Conservation (phyloP, 2,329 filamentous ascomycete genomes). For the Zymoseptoria tritici region DNA sequence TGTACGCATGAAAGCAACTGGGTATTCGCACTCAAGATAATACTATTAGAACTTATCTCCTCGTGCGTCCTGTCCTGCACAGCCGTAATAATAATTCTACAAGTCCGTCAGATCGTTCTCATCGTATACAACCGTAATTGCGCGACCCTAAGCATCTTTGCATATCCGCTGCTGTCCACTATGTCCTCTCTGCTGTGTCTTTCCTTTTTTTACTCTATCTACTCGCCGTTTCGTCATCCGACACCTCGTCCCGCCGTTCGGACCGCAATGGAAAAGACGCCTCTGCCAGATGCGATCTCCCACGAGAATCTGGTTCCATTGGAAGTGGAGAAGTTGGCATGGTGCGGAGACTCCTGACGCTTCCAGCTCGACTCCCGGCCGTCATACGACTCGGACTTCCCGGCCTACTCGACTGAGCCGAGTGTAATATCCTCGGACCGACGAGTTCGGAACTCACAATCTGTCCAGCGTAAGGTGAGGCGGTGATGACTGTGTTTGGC, state of each 20-base stretch:
- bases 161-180: neutral
- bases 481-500: conserved; percentile 63
- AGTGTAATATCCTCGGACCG: conserved; percentile 17
- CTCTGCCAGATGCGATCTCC: neutral
- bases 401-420: conserved; percentile 16
- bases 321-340: conserved; percentile 8
- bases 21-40: neutral
- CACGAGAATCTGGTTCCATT: neutral
- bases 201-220: neutral
- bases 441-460: conserved; percentile 40
- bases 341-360: conserved; percentile 15
- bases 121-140: neutral
- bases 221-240: neutral
- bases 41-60: neutral
- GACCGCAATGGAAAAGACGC: neutral
- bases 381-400: conserved; percentile 6
- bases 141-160: too few species aligned
- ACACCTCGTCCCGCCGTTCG: neutral
- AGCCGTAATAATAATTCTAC: neutral
- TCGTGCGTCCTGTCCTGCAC: neutral
- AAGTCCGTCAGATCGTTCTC: neutral
- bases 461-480: conserved; percentile 61
- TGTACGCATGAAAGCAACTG: neutral
- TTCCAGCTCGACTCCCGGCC: conserved; percentile 13
- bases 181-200: neutral